These are phyloP conservation scores for Acacia confusa DNA, from an alignment of 306 rosid species.

Conservation along the genomic window DNA sequence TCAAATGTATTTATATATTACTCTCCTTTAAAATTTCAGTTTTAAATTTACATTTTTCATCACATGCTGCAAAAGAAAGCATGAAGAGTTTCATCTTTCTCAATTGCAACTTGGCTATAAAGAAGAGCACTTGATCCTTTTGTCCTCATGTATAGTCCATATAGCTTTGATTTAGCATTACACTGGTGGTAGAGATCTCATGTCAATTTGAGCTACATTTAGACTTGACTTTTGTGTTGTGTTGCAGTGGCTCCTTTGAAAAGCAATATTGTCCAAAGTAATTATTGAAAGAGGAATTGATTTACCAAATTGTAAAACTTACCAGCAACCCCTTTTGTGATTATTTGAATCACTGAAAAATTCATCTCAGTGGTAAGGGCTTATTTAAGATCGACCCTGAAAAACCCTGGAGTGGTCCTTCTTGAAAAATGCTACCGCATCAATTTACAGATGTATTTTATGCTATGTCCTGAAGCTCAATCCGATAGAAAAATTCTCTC, in stretches of 20 bases:
- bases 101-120: not conserved
- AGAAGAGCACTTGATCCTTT: no score
- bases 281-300: not conserved
- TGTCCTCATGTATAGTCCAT: no score
- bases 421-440: not conserved
- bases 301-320: not conserved
- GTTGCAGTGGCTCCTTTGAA: not conserved
- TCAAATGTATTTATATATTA: no score
- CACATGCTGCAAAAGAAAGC: not conserved
- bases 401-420: not conserved
- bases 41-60: no score
- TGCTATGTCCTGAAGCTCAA: not conserved
- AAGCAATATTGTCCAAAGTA: not conserved
- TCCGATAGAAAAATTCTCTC: conserved; percentile 2
- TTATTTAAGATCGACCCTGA: not conserved
- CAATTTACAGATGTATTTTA: conserved; percentile 19
- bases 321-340: not conserved
- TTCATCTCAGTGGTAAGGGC: not conserved
- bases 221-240: not conserved
- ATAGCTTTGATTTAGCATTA: no score
- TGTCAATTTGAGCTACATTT: not conserved
- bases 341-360: not conserved
- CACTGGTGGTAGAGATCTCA: no score
- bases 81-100: not conserved
- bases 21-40: no score